phyloP scores from a whole-genome alignment of 805 yeast genomes.

The Candida coquimbonensis region DNA sequence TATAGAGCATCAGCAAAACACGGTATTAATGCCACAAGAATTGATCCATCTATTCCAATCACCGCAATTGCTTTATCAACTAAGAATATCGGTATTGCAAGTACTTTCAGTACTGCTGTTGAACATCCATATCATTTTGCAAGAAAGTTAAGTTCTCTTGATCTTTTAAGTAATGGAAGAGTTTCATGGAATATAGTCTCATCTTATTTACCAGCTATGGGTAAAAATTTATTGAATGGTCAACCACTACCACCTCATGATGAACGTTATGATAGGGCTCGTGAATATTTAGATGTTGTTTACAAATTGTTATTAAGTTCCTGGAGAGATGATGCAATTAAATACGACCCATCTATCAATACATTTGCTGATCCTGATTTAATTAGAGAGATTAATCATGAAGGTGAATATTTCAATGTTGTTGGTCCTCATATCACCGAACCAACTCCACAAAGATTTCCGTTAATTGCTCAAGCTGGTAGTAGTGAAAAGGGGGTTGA shows the following conservation, averaged over 20 bases:
- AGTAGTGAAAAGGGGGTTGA: conserved; percentile 32
- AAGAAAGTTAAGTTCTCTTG: conserved; percentile 36
- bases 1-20: conserved; percentile 26
- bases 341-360: conserved; percentile 20
- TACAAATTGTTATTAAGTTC: conserved; percentile 32
- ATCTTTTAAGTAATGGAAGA: conserved; percentile 35
- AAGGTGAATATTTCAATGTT: conserved; percentile 32
- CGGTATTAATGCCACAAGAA: conserved; percentile 25
- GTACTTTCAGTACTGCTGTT: conserved; percentile 36
- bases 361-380: conserved; percentile 29
- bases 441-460: conserved; percentile 38
- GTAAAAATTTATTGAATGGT: conserved; percentile 31
- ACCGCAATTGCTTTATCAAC: conserved; percentile 35
- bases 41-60: conserved; percentile 30
- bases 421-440: conserved; percentile 34
- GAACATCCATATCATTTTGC: conserved; percentile 37
- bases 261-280: conserved; percentile 33
- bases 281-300: conserved; percentile 34
- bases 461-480: conserved; percentile 38
- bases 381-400: conserved; percentile 31
- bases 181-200: conserved; percentile 41
- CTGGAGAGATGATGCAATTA: conserved; percentile 34
- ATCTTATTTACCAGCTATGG: conserved; percentile 35
- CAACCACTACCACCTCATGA: conserved; percentile 32
- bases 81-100: conserved; percentile 31